A percentile compares a stretch with the other conserved stretches of the same genome.
phyloP scores from a whole-genome alignment of 1,139 yeast species.

The Kluyveromyces sp. region DNA sequence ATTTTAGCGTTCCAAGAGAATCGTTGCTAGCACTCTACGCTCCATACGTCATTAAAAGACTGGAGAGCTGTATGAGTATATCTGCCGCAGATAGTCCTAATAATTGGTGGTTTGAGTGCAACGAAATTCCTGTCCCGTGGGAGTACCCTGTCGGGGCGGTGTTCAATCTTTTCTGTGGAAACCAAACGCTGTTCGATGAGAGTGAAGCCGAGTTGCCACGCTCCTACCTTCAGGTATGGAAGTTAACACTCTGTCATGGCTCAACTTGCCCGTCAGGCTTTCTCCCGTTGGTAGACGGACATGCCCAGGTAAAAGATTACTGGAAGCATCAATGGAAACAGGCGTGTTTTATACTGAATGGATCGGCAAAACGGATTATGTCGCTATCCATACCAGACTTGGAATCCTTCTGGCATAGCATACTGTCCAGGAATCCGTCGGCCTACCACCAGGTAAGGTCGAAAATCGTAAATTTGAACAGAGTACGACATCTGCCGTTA shows the following conservation, averaged over 20 bases:
- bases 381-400: slow-evolving; percentile 58
- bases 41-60: slow-evolving; percentile 38
- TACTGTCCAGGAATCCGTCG: slow-evolving; percentile 31
- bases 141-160: slow-evolving; percentile 70
- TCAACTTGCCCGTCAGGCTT: slow-evolving; percentile 47
- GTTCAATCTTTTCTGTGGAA: slow-evolving; percentile 43
- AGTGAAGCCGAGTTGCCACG: slow-evolving; percentile 9
- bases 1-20: slow-evolving; percentile 36
- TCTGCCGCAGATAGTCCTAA: slow-evolving; percentile 32
- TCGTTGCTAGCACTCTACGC: slow-evolving; percentile 53
- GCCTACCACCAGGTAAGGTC: slow-evolving; percentile 35
- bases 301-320: slow-evolving; percentile 40
- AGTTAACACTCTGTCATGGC: slow-evolving; percentile 38
- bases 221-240: slow-evolving; percentile 45
- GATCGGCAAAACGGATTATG: slow-evolving; percentile 72
- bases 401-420: slow-evolving; percentile 48
- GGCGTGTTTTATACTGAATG: slow-evolving; percentile 63
- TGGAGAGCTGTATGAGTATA: slow-evolving; percentile 36
- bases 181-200: not conserved
- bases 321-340: slow-evolving; percentile 79
- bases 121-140: slow-evolving; percentile 65
- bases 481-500: slow-evolving; percentile 44
- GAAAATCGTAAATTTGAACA: slow-evolving; percentile 15
- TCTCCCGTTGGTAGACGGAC: slow-evolving; percentile 38
- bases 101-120: slow-evolving; percentile 63